Base-by-base conservation (phyloP, 768 basidiomycete species). In the Fistulinella prunicolor region DNA sequence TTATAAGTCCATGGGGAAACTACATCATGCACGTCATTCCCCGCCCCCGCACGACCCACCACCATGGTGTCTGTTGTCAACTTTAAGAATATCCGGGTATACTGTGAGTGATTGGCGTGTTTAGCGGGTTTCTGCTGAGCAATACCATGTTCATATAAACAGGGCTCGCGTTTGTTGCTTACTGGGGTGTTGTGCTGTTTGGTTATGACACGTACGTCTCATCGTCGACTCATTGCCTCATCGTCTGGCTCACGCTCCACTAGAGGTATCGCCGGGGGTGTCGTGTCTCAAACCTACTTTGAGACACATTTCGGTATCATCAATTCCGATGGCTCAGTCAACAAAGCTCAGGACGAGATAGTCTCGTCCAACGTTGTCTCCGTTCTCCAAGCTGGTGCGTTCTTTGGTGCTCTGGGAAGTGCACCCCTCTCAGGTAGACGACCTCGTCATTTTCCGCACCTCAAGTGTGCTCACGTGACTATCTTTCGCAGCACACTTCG, bases 281-380 rank as follows among this genome's bases (percentile, higher is more conserved):
- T 92, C 45, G 82, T 92, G 17, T 71, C 74, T 36, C 78, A 82
- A 26, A 42, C 56, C 0, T 81, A 81, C 62, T 91, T 91, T 69
- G 66, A 77, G 55, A 38, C 68, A 12, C 75, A 81, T 38, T 92
- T 92, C 58, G 80, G 80, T 14, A 71, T 87, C 44, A 62, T 71
- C 42, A 70, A 76, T 29, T 44, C 69, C 1, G 63, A 78, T 45
- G 80, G 80, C 20, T 58, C 56, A 1, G 61, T 65, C 35, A 66
- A 82, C 61, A 58, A 61, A 19, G 52, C 51, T 20, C 65, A 70
- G 30, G 55, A 65, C 17, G 77, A 85, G 47, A 69, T 73, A 4
- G 72, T 92, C n/a, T 84, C 83, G 0, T 85, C 86, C 36, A 90
- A 88, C 54, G 84, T 94, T 36, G 92, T 94, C 16, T 89, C 91